A percentile compares a stretch with the other conserved stretches of the same genome.
phyloP scores from a whole-genome alignment of 2,329 filamentous ascomycete genomes.

The Mariannaea elegans region DNA sequence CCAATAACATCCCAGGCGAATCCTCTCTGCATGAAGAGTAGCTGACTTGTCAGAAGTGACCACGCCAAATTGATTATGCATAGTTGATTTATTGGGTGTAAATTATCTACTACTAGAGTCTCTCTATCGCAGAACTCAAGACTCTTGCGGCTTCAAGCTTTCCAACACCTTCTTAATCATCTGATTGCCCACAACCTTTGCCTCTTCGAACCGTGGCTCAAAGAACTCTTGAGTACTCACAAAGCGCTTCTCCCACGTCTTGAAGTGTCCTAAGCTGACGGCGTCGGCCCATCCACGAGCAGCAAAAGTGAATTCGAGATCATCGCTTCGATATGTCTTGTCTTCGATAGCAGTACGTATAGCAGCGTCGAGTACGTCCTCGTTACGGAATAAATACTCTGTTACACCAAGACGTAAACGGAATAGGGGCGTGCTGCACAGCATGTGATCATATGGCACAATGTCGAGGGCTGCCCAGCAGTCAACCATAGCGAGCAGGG shows the following conservation, averaged over 20 bases:
- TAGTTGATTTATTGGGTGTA: too few species aligned
- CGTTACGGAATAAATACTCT: constrained; percentile 91
- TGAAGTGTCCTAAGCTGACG: constrained; percentile 89
- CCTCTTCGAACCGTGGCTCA: constrained; percentile 86
- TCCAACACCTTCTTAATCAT: constrained; percentile 97
- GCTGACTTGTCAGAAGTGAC: too few species aligned
- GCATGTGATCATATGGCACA: constrained; percentile 99
- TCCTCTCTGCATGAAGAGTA: not conserved
- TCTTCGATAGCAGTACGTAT: constrained; percentile 89
- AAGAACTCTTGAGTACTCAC: constrained; percentile 92
- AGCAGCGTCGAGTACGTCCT: constrained; percentile 81
- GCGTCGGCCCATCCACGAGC: constrained; percentile 96
- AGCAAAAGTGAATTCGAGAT: constrained; percentile 97
- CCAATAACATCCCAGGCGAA: not conserved
- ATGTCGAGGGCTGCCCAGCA: constrained; percentile 96
- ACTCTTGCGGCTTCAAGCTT: constrained; percentile 64
- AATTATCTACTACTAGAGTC: too few species aligned
- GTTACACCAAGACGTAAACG: constrained; percentile 97
- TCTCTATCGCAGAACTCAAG: constrained; percentile 5
- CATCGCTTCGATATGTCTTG: constrained; percentile 91
- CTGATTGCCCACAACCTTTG: constrained; percentile 87
- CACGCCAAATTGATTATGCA: too few species aligned
- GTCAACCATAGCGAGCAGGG: constrained; percentile 94
- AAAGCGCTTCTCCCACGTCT: constrained; percentile 91
- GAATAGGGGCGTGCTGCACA: constrained; percentile 97